Base-by-base conservation (phyloP, 2,329 filamentous ascomycete species). In the Cladophialophora chaetospira region DNA sequence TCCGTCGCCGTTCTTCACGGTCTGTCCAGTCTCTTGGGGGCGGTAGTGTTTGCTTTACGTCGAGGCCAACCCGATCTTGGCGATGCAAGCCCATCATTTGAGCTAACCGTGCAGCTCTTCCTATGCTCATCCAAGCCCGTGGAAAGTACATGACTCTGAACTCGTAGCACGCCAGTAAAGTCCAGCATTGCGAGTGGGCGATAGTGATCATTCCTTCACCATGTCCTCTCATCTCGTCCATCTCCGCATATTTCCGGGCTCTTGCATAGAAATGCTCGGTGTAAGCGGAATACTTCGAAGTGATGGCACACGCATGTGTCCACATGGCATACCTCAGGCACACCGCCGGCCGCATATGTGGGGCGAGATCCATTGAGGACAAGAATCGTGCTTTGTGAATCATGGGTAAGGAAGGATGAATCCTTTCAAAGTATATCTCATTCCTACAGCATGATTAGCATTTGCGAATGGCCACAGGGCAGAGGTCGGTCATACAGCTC, bases 121-220 rank as follows among this genome's bases (percentile, higher is more conserved):
- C 94, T 2, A 89, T 88, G 65, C 89, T 97, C 76, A 96, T 85
- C 94, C 94, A 97, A 0, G 94, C 94, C 63, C 94, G 81, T 1
- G 94, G 93, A 66, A 97, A 97, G 71, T 91, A 95, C 89, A 97
- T 96, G 82, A 89, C 88, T 75, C 93, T 96, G 78, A 97, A 97
- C 72, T 99, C 94, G 67, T 96, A 97, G 0, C 83, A 85, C 4
- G 86, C 84, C 45, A 95, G 79, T 17, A 97, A 77, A 23, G 86
- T 79, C 81, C 95, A 95, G 1, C 89, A 85, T 71, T 99, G 94
- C 48, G 88, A 89, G 71, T 96, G 90, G 13, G 88, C 87, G 26
- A 97, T 79, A 1, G 88, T 93, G 64, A 97, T 88, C 70, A 95
- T 88, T 63, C 86, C 82, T 72, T 97, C 93, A 51, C 94, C 94